These are phyloP conservation scores for Lippia alba DNA, from an alignment of 305 asterid species.

Conservation along the genomic window DNA sequence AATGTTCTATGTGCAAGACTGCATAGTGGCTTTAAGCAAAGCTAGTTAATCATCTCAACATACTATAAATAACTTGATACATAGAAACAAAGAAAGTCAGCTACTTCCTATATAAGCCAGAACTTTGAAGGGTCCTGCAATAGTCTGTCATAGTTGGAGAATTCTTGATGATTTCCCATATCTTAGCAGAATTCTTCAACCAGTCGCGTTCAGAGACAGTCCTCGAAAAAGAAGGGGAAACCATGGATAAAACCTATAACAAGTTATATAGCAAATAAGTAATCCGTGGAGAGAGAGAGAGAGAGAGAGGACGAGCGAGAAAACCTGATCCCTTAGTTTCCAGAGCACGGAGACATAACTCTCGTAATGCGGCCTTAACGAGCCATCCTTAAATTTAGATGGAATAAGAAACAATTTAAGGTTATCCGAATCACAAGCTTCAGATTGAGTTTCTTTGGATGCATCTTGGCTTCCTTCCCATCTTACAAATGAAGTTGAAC, in stretches of 20 bases:
- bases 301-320: constrained; percentile 33
- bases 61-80: too few relatives aligned
- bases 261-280: background rate
- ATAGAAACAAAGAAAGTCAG: constrained; percentile 5
- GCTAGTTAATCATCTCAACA: background rate
- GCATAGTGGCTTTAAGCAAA: background rate
- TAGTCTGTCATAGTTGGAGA: constrained; percentile 69
- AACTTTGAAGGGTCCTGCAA: constrained; percentile 66
- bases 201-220: constrained; percentile 91
- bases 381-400: constrained; percentile 55
- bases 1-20: background rate
- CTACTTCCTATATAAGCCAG: constrained; percentile 78
- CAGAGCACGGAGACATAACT: constrained; percentile 65
- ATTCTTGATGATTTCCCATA: constrained; percentile 82
- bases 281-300: background rate
- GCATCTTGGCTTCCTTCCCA: constrained; percentile 46
- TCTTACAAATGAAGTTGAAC: constrained; percentile 62
- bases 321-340: constrained; percentile 87
- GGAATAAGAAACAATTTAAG: constrained; percentile 71
- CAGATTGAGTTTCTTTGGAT: constrained; percentile 39
- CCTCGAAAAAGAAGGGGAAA: constrained; percentile 71
- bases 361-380: constrained; percentile 57
- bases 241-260: constrained; percentile 76
- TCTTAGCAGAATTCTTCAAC: constrained; percentile 93
- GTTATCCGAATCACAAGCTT: constrained; percentile 44